A percentile compares a stretch with the other conserved stretches of the same genome.
phyloP scores from a whole-genome alignment of 108 stramenopile genomes.

The Fragilaria crotonensis region DNA sequence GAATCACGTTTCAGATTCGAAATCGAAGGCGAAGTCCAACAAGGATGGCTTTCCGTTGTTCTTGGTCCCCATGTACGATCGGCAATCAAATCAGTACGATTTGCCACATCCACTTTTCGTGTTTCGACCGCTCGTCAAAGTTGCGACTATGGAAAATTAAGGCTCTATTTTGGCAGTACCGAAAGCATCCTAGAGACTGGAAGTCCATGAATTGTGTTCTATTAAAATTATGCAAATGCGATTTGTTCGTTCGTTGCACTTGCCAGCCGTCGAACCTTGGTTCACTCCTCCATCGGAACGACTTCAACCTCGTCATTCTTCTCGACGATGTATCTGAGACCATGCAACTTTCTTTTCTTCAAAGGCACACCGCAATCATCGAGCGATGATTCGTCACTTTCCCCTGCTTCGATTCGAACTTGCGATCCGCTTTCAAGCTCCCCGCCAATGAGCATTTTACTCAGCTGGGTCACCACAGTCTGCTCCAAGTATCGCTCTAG shows the following conservation, averaged over 20 bases:
- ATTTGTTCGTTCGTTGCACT: no score
- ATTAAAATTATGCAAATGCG: no score
- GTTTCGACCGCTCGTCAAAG: conserved; percentile 40
- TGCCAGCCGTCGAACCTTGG: no score
- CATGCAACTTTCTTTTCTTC: conserved; percentile 6
- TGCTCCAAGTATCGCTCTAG: conserved; percentile 75
- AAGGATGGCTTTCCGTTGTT: conserved; percentile 41
- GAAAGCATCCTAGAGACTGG: no score
- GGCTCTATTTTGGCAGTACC: no score
- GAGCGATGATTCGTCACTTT: conserved; percentile 42
- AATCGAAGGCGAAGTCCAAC: conserved; percentile 12
- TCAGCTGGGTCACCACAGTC: conserved; percentile 69
- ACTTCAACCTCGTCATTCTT: no score
- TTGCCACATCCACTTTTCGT: conserved; percentile 65
- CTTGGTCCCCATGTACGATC: conserved; percentile 57
- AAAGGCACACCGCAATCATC: conserved; percentile 31
- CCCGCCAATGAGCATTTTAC: conserved; percentile 76
- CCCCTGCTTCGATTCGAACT: conserved; percentile 67
- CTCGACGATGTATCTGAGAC: no score
- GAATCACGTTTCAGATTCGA: conserved; percentile 15
- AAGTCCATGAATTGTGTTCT: no score
- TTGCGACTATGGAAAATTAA: neutral
- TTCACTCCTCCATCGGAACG: no score
- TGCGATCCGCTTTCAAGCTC: conserved; percentile 54
- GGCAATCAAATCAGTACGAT: conserved; percentile 20